These are phyloP conservation scores for Metarhizium robertsii DNA, from an alignment of 2,329 filamentous ascomycete species.

Conservation along the genomic window DNA sequence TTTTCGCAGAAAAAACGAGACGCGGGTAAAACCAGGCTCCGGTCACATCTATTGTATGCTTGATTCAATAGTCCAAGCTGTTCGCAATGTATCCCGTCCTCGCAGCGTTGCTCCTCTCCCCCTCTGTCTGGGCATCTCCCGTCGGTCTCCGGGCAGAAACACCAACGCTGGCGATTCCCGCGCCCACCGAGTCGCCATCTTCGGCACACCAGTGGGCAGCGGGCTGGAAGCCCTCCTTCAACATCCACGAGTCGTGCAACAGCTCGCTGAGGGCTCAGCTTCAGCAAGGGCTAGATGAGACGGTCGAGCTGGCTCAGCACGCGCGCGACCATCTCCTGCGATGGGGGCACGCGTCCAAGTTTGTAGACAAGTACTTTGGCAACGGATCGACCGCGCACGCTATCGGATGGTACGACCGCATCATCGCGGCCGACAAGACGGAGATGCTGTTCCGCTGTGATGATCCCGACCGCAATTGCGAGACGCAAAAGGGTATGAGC, in stretches of 20 bases:
- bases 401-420: constrained; percentile 53
- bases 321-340: constrained; percentile 53
- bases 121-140: neutral
- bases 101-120: no score
- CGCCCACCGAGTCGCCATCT: neutral
- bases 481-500: constrained; percentile 30
- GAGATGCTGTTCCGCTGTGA: constrained; percentile 58
- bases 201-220: neutral
- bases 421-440: constrained; percentile 47
- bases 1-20: no score
- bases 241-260: constrained; percentile 60
- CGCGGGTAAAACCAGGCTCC: no score
- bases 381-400: constrained; percentile 45
- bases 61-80: no score
- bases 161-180: neutral
- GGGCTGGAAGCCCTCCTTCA: constrained; percentile 25
- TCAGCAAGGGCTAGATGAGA: constrained; percentile 46
- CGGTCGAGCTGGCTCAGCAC: constrained; percentile 46
- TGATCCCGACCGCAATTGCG: constrained; percentile 57
- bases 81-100: no score
- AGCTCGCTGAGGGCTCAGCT: constrained; percentile 49
- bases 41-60: no score
- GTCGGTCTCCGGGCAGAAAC: neutral
- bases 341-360: constrained; percentile 45
- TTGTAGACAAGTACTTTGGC: constrained; percentile 60